Evolutionary conservation across 2,329 filamentous ascomycete genomes (phyloP), one percentile per base, ranked within the genome.

Genomic region (Hymenoscyphus scutula): DNA sequence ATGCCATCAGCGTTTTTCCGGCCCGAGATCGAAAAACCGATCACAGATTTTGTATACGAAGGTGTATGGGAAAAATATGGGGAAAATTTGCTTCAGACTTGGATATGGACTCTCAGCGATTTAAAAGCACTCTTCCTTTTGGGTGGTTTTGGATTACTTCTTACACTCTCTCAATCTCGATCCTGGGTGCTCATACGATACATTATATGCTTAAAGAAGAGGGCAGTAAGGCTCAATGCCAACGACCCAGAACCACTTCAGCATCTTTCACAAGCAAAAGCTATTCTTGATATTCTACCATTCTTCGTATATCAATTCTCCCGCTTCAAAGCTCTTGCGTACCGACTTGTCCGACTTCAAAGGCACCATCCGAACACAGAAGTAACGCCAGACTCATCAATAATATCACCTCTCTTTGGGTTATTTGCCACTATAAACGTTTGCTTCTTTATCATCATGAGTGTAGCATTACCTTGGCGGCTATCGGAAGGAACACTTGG

Each of bases 41-140:
- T 19, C 41, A 23, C n/a, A n/a, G 2, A 23, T 45, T 19, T 19
- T 45, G 27, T 32, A 8, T 55, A 65, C 67, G 27, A 45, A 48
- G 56, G 38, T 15, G 34, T 48, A 6, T 58, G 56, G 56, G 56
- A 51, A 48, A 25, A 48, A 8, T 32, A 27, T 51, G 23, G 29
- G 19, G 34, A 30, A 6, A 27, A 37, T 17, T 30, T 48, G 25
- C 23, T 58, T 25, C 23, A 29, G 27, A 45, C 23, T 8, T 58
- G 38, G 37, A 25, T 51, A 45, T 58, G 25, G 56, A 58, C 56
- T 48, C 15, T 58, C 10, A 30, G 38, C 17, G 25, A 37, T 2
- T 7, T 58, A 1, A 19, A 48, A n/a, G 56, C 37, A 10, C n/a
- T 58, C 38, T n/a, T 58, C 13, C 15, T 51, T 30, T 29, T 58